Evolutionary conservation across 805 yeast species (phyloP).

Genomic region (Wickerhamiella galacta): DNA sequence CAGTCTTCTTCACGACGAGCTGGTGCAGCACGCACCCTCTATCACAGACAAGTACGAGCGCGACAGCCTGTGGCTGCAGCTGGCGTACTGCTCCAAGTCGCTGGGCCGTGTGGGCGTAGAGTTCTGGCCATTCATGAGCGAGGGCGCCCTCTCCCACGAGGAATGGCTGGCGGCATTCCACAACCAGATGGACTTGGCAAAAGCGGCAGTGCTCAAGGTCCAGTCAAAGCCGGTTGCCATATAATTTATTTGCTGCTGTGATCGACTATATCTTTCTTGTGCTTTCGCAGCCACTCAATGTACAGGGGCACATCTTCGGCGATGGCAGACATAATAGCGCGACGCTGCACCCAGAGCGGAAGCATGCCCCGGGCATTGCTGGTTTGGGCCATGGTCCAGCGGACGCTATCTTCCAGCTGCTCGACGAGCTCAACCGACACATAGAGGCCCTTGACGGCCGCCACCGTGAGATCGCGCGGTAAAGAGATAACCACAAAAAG

Average conservation of each 20-base stretch:
- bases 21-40: conserved; percentile 15
- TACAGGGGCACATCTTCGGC: conserved; percentile 22
- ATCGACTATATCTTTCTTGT: too few species aligned
- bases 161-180: conserved; percentile 30
- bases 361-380: conserved; percentile 26
- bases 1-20: conserved; percentile 12
- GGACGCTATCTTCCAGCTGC: conserved; percentile 12
- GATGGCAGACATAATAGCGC: conserved; percentile 18
- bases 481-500: conserved; percentile 24
- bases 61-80: conserved; percentile 62
- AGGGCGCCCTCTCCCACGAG: conserved; percentile 17
- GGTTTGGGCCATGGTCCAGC: conserved; percentile 27
- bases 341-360: conserved; percentile 25
- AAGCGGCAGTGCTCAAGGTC: background rate
- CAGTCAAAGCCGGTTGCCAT: background rate
- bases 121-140: conserved; percentile 32
- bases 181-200: conserved; percentile 25
- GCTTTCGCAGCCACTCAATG: background rate
- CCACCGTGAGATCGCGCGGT: conserved; percentile 16
- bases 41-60: conserved; percentile 18
- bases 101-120: conserved; percentile 55
- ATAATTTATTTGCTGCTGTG: too few species aligned
- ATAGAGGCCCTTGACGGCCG: conserved; percentile 19
- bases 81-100: conserved; percentile 79
- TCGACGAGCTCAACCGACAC: conserved; percentile 23